Evolutionary conservation across 257 asterid genomes (phyloP).

Genomic region (Nyctanthes arbortristis): DNA sequence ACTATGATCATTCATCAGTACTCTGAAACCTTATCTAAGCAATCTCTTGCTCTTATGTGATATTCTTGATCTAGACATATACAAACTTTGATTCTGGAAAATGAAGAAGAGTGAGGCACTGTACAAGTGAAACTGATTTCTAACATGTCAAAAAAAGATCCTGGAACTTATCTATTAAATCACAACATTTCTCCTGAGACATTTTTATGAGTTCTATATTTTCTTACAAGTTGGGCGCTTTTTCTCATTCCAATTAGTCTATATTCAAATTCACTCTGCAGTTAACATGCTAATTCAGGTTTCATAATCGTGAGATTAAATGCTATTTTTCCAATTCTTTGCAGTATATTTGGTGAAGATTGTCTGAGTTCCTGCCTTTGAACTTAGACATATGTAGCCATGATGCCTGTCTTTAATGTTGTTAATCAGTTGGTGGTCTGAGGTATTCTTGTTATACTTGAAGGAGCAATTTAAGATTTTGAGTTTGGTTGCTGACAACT

Average conservation of each 20-base stretch:
- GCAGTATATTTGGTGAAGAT: not conserved
- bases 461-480: not conserved
- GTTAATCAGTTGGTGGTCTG: not conserved
- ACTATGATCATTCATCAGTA: no score
- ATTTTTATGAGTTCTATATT: not conserved
- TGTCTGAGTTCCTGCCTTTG: not conserved
- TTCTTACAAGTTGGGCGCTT: not conserved
- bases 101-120: not conserved
- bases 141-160: not conserved
- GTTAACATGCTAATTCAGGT: not conserved
- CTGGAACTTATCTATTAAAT: not conserved
- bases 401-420: not conserved
- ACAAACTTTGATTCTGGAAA: not conserved
- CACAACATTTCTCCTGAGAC: not conserved
- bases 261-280: not conserved
- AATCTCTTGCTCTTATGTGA: no score
- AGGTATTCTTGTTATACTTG: not conserved
- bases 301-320: not conserved
- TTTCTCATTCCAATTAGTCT: not conserved
- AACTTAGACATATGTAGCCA: not conserved
- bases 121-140: not conserved
- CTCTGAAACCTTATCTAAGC: no score
- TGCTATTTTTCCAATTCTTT: no score
- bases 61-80: no score
- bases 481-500: not conserved